phyloP scores from a whole-genome alignment of 2,329 filamentous ascomycete species.

The Fusarium sterilihyphosum region DNA sequence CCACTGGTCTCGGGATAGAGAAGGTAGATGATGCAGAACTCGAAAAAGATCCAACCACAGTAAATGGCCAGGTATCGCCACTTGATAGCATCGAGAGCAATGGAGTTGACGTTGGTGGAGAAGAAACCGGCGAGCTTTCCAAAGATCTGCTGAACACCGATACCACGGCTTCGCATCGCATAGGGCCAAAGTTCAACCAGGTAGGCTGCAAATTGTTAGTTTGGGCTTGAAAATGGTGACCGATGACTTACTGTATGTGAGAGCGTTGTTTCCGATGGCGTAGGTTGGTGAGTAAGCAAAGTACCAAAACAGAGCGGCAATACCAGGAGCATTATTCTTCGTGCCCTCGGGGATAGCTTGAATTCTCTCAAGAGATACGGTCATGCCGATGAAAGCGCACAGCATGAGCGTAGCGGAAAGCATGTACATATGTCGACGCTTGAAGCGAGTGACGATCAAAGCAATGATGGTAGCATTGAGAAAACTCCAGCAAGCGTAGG shows the following conservation, averaged over 20 bases:
- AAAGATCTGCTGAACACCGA: slow-evolving; percentile 66
- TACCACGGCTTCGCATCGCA: slow-evolving; percentile 64
- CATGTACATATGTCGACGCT: slow-evolving; percentile 61
- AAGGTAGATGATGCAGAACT: slow-evolving; percentile 72
- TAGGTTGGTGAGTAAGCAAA: slow-evolving; percentile 32
- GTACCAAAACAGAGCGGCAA: slow-evolving; percentile 30
- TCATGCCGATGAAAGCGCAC: slow-evolving; percentile 64
- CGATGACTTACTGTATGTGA: slow-evolving; percentile 32
- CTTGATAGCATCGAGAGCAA: slow-evolving; percentile 51
- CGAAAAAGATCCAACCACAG: slow-evolving; percentile 55
- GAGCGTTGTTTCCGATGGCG: slow-evolving; percentile 36
- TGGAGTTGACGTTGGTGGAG: slow-evolving; percentile 57
- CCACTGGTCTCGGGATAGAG: slow-evolving; percentile 86
- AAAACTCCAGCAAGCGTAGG: slow-evolving; percentile 57
- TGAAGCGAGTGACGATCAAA: slow-evolving; percentile 57
- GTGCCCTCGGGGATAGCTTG: slow-evolving; percentile 44
- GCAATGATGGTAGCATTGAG: slow-evolving; percentile 54
- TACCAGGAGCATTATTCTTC: slow-evolving; percentile 17
- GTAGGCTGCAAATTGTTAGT: slow-evolving; percentile 49
- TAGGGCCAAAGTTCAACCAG: slow-evolving; percentile 70
- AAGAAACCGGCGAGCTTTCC: slow-evolving; percentile 55
- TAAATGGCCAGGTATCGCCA: slow-evolving; percentile 58
- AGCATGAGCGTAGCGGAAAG: slow-evolving; percentile 59
- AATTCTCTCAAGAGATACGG: slow-evolving; percentile 56
- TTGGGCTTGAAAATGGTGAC: accelerated